A percentile compares a stretch with the other conserved stretches of the same genome.
phyloP scores from a whole-genome alignment of 331 rosid genomes.

The Ulmus americana region DNA sequence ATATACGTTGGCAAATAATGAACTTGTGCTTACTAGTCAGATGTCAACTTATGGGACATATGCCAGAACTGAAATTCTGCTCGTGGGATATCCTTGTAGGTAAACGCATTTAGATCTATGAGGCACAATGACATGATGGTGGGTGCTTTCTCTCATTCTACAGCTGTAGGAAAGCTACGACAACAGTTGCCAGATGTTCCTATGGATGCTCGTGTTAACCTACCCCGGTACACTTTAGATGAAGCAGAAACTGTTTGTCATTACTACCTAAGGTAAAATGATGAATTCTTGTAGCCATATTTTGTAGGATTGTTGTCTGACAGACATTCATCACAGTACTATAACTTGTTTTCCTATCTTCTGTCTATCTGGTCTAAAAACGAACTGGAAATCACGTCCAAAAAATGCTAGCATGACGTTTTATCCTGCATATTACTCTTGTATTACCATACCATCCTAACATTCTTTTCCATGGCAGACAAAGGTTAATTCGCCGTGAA shows the following conservation, averaged over 20 bases:
- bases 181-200: constrained; percentile 91
- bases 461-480: constrained; percentile 47
- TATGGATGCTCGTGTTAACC: constrained; percentile 56
- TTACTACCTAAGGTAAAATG: constrained; percentile 72
- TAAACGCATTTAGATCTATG: constrained; percentile 90
- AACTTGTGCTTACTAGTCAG: not conserved
- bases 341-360: not conserved
- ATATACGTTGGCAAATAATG: not conserved
- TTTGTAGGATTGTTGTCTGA: constrained; percentile 9
- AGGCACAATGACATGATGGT: constrained; percentile 85
- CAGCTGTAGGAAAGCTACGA: constrained; percentile 89
- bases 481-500: constrained; percentile 70
- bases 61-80: constrained; percentile 5
- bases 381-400: not conserved
- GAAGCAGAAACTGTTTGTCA: constrained; percentile 84
- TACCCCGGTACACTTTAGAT: constrained; percentile 72
- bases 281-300: constrained; percentile 2
- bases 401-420: not conserved
- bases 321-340: not conserved
- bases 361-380: too few species aligned
- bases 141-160: constrained; percentile 93
- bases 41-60: not conserved
- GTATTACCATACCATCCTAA: constrained; percentile 19
- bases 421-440: constrained; percentile 8
- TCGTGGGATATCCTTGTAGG: constrained; percentile 50